Percentiles rank a stretch among this genome's conserved stretches.
These are phyloP conservation scores for Eucalyptus globulus DNA, from an alignment of 345 rosid species.

Conservation along the genomic window DNA sequence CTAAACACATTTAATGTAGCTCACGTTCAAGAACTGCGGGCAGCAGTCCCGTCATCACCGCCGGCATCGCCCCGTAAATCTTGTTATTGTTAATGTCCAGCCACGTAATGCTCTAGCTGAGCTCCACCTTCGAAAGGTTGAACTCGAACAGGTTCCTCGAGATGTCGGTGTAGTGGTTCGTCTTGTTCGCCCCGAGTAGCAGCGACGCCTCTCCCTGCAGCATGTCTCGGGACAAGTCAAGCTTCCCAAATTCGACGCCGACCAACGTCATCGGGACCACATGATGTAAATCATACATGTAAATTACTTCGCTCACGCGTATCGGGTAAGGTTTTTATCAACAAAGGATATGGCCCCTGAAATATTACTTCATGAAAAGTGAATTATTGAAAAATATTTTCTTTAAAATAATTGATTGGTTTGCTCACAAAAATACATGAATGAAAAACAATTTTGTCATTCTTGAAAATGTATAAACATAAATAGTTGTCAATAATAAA, in stretches of 20 bases:
- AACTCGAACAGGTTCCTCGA: slow-evolving; percentile 50
- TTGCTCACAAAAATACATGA: too few relatives aligned
- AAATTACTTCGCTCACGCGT: too few relatives aligned
- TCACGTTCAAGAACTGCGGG: background rate
- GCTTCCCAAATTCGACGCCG: slow-evolving; percentile 14
- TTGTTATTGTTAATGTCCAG: slow-evolving; percentile 58
- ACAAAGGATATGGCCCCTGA: too few relatives aligned
- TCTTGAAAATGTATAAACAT: too few relatives aligned
- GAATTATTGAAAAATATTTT: too few relatives aligned
- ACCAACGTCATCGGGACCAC: slow-evolving; percentile 33
- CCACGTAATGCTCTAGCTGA: slow-evolving; percentile 16
- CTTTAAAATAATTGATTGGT: too few relatives aligned
- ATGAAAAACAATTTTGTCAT: too few relatives aligned
- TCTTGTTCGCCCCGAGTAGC: slow-evolving; percentile 45
- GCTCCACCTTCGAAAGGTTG: slow-evolving; percentile 29
- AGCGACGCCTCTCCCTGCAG: slow-evolving; percentile 49
- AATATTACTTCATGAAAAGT: too few relatives aligned
- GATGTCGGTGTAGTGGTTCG: slow-evolving; percentile 16
- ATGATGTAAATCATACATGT: too few relatives aligned
- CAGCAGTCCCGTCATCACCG: background rate
- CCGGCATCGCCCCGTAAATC: slow-evolving; percentile 2
- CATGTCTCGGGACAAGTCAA: slow-evolving; percentile 51
- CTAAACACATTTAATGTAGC: background rate
- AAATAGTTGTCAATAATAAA: too few relatives aligned
- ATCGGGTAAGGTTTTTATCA: too few relatives aligned